Evolutionary conservation across 148 eudicot genomes (phyloP).

Genomic region (Cornus kousa): DNA sequence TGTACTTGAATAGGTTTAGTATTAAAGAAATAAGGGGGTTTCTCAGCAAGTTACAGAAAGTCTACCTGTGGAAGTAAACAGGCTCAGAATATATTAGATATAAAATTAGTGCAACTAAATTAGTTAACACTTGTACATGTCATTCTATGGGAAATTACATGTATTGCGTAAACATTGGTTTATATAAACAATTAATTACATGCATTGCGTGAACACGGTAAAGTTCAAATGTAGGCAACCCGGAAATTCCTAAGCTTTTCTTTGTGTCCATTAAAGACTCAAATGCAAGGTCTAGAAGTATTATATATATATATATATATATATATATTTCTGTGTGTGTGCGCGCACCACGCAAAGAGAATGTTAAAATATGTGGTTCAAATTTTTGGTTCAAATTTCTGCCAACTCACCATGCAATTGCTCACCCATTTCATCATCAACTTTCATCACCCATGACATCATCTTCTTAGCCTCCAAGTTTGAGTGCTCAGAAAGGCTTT

Average conservation of each 20-base stretch:
- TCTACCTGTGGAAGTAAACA: background rate
- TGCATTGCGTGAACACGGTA: background rate
- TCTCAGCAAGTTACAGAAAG: conserved; percentile 14
- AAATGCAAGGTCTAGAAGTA: too few species aligned
- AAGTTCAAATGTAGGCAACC: background rate
- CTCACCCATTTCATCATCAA: too few species aligned
- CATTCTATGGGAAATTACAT: background rate
- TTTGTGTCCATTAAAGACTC: background rate
- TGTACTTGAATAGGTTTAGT: background rate
- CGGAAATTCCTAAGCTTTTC: background rate
- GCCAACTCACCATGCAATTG: too few species aligned
- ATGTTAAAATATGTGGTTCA: too few species aligned
- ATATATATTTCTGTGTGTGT: too few species aligned
- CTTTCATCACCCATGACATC: too few species aligned
- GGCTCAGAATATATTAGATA: background rate
- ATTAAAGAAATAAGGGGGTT: conserved; percentile 1
- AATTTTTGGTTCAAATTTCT: too few species aligned
- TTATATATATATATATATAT: too few species aligned
- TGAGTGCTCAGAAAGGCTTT: too few species aligned
- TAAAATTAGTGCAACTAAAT: background rate
- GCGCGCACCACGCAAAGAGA: too few species aligned
- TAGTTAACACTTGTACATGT: background rate
- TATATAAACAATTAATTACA: too few species aligned
- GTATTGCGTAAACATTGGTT: background rate
- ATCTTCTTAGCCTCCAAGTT: too few species aligned